phyloP scores from a whole-genome alignment of 2,329 filamentous ascomycete species.

The Claviceps arundinis region DNA sequence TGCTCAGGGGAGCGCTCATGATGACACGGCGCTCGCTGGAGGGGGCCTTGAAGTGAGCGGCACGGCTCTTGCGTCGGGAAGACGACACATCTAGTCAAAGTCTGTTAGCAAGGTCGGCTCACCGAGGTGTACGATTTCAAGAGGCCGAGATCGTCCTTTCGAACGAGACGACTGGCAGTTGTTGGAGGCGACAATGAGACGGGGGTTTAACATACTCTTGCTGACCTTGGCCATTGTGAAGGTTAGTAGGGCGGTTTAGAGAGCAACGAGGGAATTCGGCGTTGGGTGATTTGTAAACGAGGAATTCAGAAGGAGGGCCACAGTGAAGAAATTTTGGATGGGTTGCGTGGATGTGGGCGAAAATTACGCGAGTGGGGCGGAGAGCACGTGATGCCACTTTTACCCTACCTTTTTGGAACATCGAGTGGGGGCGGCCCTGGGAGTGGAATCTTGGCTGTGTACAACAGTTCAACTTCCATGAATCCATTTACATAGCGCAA shows the following conservation, averaged over 20 bases:
- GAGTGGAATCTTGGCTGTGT: background rate
- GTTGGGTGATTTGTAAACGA: conserved; percentile 17
- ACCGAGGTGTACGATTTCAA: background rate
- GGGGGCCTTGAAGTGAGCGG: conserved; percentile 92
- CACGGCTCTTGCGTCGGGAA: conserved; percentile 96
- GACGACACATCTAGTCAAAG: conserved; percentile 43
- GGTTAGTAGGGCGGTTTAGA: conserved; percentile 12
- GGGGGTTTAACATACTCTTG: conserved; percentile 30
- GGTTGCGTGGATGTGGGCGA: conserved; percentile 15
- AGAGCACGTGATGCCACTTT: conserved; percentile 19
- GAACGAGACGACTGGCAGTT: background rate
- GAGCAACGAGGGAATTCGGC: conserved; percentile 14
- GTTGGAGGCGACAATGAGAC: background rate
- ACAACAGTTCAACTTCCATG: no score
- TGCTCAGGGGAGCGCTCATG: conserved; percentile 91
- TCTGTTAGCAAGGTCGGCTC: background rate
- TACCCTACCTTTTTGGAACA: background rate
- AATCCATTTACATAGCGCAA: background rate
- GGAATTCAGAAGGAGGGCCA: background rate
- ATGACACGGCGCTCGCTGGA: conserved; percentile 89
- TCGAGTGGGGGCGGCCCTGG: background rate
- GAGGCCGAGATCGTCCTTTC: no score
- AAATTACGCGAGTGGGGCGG: conserved; percentile 16
- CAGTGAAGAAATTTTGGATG: conserved; percentile 5
- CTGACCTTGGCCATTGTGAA: conserved; percentile 61